Evolutionary conservation across 78 protist genomes (phyloP).

Genomic region (Pelomyxa schiedti): DNA sequence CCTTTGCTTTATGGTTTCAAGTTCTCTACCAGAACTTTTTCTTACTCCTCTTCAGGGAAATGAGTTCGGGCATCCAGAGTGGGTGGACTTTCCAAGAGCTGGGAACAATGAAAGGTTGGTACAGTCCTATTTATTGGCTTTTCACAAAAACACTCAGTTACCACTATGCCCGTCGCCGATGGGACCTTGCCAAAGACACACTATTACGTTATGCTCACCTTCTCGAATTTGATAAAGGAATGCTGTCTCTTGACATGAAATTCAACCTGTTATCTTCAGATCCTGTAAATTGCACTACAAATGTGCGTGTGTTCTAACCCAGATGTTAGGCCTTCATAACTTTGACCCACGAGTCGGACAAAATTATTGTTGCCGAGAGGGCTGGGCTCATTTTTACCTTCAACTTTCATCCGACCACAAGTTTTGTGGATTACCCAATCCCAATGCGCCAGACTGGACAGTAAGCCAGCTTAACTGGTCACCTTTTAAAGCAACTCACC

Average conservation of each 20-base stretch:
- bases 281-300: conserved; percentile 21
- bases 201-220: conserved; percentile 40
- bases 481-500: conserved; percentile 45
- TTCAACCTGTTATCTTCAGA: conserved; percentile 20
- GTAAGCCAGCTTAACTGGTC: conserved; percentile 13
- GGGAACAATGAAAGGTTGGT: conserved; percentile 79
- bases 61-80: conserved; percentile 98
- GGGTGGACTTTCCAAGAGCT: conserved; percentile 95
- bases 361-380: conserved; percentile 69
- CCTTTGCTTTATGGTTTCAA: conserved; percentile 63
- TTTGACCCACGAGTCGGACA: conserved; percentile 67
- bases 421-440: conserved; percentile 56
- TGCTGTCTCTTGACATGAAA: conserved; percentile 35
- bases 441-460: conserved; percentile 24
- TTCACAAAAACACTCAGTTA: too few relatives aligned
- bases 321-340: conserved; percentile 28
- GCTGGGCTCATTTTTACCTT: conserved; percentile 52
- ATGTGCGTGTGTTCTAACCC: conserved; percentile 1
- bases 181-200: conserved; percentile 55
- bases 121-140: too few relatives aligned
- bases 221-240: conserved; percentile 34
- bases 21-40: conserved; percentile 26
- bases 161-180: conserved; percentile 71
- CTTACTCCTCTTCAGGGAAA: conserved; percentile 93
- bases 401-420: conserved; percentile 66